Evolutionary conservation across 2,329 filamentous ascomycete genomes (phyloP).

Genomic region (Pseudofabraea citricarpa): DNA sequence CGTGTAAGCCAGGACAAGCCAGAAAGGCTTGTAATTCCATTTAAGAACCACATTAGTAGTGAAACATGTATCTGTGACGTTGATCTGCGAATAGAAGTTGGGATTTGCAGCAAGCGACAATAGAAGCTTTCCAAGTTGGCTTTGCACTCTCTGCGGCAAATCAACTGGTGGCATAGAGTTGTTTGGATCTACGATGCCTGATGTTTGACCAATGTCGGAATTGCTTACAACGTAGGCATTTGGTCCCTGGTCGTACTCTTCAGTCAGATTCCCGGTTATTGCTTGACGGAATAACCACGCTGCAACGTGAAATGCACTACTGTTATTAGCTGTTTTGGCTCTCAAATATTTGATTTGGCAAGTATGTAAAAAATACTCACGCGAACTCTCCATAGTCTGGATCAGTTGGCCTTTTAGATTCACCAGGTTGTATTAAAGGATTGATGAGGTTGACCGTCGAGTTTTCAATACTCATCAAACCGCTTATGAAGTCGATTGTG

Average conservation of each 20-base stretch:
- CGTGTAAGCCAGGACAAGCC: neutral
- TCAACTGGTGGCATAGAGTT: neutral
- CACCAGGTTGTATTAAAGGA: neutral
- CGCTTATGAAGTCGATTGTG: neutral
- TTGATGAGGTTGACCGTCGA: too few relatives aligned
- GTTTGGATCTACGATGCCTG: neutral
- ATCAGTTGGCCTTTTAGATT: neutral
- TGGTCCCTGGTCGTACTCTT: neutral
- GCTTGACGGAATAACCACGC: neutral
- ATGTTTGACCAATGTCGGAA: neutral
- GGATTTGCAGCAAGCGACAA: neutral
- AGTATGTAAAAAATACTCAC: neutral
- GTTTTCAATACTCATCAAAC: neutral
- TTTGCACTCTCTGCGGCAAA: neutral
- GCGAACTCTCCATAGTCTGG: neutral
- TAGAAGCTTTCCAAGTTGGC: neutral
- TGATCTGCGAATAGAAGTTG: neutral
- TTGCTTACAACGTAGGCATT: neutral
- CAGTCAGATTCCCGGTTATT: neutral
- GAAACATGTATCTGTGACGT: neutral
- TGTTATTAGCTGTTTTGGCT: neutral
- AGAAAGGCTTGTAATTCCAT: constrained; percentile 2
- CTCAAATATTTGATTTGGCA: too few relatives aligned
- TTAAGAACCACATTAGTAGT: neutral
- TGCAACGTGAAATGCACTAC: neutral